phyloP scores from a whole-genome alignment of 805 yeast genomes.

The Kurtzmaniella fragi region DNA sequence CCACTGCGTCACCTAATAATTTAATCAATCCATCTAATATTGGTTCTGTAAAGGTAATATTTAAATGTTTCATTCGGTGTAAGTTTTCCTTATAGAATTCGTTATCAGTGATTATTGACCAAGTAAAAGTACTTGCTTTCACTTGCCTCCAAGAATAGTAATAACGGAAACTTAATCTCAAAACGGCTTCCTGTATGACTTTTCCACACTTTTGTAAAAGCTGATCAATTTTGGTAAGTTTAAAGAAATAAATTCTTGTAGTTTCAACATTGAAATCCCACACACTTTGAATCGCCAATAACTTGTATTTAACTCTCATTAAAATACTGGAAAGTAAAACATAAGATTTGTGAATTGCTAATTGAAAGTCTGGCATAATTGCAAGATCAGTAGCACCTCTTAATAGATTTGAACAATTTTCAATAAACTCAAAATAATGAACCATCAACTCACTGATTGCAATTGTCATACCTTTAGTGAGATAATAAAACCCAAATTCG shows the following conservation, averaged over 20 bases:
- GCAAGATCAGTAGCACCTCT: constrained; percentile 14
- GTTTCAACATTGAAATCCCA: background rate
- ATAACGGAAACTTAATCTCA: constrained; percentile 17
- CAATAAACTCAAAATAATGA: constrained; percentile 11
- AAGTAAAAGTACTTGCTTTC: constrained; percentile 9
- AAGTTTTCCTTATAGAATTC: background rate
- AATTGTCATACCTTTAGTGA: constrained; percentile 19
- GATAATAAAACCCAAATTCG: constrained; percentile 19
- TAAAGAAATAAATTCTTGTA: background rate
- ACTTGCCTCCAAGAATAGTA: constrained; percentile 25
- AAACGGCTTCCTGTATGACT: constrained; percentile 6
- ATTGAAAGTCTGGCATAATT: constrained; percentile 14
- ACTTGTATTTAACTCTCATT: constrained; percentile 3
- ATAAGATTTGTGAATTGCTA: constrained; percentile 13
- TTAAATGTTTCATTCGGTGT: background rate
- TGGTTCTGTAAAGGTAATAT: constrained; percentile 7
- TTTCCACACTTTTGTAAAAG: constrained; percentile 8
- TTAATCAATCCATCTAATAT: constrained; percentile 17
- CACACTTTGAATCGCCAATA: background rate
- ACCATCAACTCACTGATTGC: constrained; percentile 17
- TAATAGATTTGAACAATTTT: constrained; percentile 5
- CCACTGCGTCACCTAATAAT: constrained; percentile 18
- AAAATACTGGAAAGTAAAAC: constrained; percentile 6
- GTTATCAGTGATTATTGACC: background rate
- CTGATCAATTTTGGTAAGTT: constrained; percentile 6